These are phyloP conservation scores for Onygenales sp. DNA, from an alignment of 2,329 filamentous ascomycete species.

Conservation along the genomic window DNA sequence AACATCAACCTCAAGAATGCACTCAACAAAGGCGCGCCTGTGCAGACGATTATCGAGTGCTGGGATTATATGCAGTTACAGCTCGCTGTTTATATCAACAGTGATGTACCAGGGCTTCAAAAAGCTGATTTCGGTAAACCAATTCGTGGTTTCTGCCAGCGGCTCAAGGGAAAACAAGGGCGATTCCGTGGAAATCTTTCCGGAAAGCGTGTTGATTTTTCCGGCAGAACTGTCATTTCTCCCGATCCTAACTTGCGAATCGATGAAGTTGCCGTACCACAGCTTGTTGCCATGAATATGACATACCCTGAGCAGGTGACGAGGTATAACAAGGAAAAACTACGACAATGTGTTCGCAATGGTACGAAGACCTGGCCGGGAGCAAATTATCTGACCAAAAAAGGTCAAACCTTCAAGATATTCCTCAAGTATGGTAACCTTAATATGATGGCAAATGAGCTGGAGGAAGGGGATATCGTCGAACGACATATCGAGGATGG, in stretches of 20 bases:
- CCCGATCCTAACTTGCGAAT: slow-evolving; percentile 91
- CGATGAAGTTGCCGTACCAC: slow-evolving; percentile 85
- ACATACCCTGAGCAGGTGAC: slow-evolving; percentile 90
- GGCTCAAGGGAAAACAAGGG: slow-evolving; percentile 93
- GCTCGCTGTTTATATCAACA: slow-evolving; percentile 97
- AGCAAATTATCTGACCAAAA: slow-evolving; percentile 71
- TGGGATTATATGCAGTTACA: slow-evolving; percentile 97
- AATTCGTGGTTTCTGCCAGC: slow-evolving; percentile 87
- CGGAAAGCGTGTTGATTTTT: slow-evolving; percentile 97
- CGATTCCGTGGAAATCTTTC: slow-evolving; percentile 95
- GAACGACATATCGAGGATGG: slow-evolving; percentile 92
- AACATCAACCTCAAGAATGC: slow-evolving; percentile 79
- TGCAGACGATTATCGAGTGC: slow-evolving; percentile 90
- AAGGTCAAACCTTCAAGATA: slow-evolving; percentile 60
- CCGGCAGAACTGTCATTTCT: slow-evolving; percentile 92
- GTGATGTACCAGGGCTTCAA: slow-evolving; percentile 84
- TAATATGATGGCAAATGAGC: slow-evolving; percentile 59
- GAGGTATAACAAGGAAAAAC: slow-evolving; percentile 73
- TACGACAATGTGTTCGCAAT: slow-evolving; percentile 63
- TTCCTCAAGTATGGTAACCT: slow-evolving; percentile 67
- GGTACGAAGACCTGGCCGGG: slow-evolving; percentile 76
- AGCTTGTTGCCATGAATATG: slow-evolving; percentile 87
- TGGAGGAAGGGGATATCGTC: slow-evolving; percentile 78
- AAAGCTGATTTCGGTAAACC: slow-evolving; percentile 79
- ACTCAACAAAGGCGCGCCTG: slow-evolving; percentile 69